Percentiles rank a stretch among this genome's conserved stretches.
phyloP scores from a whole-genome alignment of 495 filamentous ascomycete genomes.

The Extremus antarcticus region DNA sequence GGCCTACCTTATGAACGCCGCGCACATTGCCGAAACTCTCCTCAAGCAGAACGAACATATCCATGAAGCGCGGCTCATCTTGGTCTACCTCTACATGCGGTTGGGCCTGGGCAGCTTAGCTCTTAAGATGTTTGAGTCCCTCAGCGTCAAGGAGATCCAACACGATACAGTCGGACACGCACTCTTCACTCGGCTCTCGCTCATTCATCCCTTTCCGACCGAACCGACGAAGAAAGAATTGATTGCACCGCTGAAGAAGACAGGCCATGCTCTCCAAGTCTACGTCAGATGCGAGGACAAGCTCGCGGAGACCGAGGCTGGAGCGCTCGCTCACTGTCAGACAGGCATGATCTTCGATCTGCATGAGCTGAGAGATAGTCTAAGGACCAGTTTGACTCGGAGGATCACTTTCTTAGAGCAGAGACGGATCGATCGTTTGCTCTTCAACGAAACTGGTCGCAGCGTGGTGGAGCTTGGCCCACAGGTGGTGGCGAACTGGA shows the following conservation, averaged over 20 bases:
- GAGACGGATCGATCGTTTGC: constrained; percentile 11
- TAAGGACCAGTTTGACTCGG: constrained; percentile 5
- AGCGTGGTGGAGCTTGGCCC: constrained; percentile 5
- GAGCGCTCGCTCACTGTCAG: constrained; percentile 11
- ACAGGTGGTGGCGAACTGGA: constrained; percentile 8
- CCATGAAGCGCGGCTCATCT: constrained; percentile 12
- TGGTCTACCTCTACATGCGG: constrained; percentile 19
- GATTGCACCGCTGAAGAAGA: constrained; percentile 4
- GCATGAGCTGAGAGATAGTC: constrained; percentile 8
- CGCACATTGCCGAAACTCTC: constrained; percentile 9
- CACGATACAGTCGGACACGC: constrained; percentile 19
- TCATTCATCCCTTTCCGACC: constrained; percentile 12
- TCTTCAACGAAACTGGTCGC: background rate
- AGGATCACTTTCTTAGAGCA: constrained; percentile 10
- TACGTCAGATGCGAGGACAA: constrained; percentile 11
- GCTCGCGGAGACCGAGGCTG: constrained; percentile 11
- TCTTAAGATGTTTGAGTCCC: constrained; percentile 11
- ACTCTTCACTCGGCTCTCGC: constrained; percentile 19
- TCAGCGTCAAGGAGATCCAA: constrained; percentile 19
- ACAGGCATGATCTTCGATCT: constrained; percentile 20
- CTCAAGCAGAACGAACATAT: constrained; percentile 8
- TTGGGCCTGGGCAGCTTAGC: constrained; percentile 17
- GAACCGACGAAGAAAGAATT: background rate
- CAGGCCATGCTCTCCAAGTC: background rate
- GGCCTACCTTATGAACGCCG: constrained; percentile 10